Conservation (phyloP, 2,329 filamentous ascomycete genomes). For the Chrysoporthe deuterocubensis region DNA sequence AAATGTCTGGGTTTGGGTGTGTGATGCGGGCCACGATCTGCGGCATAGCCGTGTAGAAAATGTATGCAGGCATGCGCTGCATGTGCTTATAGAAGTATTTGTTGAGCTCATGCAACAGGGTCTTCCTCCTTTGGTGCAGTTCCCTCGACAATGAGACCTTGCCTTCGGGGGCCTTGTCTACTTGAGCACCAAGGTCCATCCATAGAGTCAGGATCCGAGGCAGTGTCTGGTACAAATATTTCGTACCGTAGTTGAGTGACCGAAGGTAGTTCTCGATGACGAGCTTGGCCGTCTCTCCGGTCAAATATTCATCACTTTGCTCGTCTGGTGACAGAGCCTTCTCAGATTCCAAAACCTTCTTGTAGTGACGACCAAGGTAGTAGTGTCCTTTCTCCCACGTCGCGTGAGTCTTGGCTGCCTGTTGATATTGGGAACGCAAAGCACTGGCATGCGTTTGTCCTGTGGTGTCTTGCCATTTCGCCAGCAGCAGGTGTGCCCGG, state of each 20-base stretch:
- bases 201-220: constrained; percentile 91
- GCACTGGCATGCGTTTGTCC: constrained; percentile 87
- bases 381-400: constrained; percentile 98
- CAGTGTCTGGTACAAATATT: constrained; percentile 94
- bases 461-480: constrained; percentile 96
- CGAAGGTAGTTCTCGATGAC: constrained; percentile 94
- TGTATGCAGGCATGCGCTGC: constrained; percentile 70
- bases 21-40: constrained; percentile 96
- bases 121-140: constrained; percentile 60
- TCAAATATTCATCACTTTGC: constrained; percentile 76
- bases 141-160: constrained; percentile 58
- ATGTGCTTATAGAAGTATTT: constrained; percentile 80
- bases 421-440: constrained; percentile 80
- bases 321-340: constrained; percentile 75
- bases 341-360: constrained; percentile 91
- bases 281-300: constrained; percentile 82
- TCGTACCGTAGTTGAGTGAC: constrained; percentile 85
- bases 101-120: constrained; percentile 72
- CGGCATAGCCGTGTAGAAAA: constrained; percentile 82
- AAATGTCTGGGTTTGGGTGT: constrained; percentile 79
- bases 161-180: constrained; percentile 64
- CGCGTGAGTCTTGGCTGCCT: constrained; percentile 70
- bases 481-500: constrained; percentile 83
- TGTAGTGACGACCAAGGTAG: constrained; percentile 95
- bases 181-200: constrained; percentile 84